Percentiles rank a stretch among this genome's conserved stretches.
These are phyloP conservation scores for Ricinus communis DNA, from an alignment of 345 rosid species.

Conservation along the genomic window DNA sequence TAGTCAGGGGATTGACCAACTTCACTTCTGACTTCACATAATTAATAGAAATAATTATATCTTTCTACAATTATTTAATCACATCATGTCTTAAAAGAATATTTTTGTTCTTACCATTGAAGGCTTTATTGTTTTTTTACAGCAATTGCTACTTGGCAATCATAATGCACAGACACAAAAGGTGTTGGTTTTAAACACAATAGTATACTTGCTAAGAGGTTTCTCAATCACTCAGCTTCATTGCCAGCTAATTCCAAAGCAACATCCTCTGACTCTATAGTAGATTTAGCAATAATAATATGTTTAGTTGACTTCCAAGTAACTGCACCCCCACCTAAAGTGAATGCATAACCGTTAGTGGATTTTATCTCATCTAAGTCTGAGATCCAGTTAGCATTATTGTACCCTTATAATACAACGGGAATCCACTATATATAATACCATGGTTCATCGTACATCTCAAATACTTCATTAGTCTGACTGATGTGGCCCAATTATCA, in stretches of 20 bases:
- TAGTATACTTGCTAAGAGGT: not conserved
- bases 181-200: not conserved
- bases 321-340: not conserved
- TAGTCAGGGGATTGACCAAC: too few relatives aligned
- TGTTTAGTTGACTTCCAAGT: not conserved
- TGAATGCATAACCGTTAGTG: not conserved
- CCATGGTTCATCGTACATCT: too few relatives aligned
- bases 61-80: not conserved
- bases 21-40: not conserved
- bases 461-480: not conserved
- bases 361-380: not conserved
- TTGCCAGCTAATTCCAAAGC: not conserved
- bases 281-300: not conserved
- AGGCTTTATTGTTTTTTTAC: not conserved
- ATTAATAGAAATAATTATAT: not conserved
- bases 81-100: conserved; percentile 1
- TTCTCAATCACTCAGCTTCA: not conserved
- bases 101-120: conserved; percentile 6
- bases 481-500: not conserved
- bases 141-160: not conserved
- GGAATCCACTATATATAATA: not conserved
- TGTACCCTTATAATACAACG: not conserved
- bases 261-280: not conserved
- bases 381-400: not conserved
- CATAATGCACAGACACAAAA: not conserved